Conservation (phyloP, 352 stramenopile genomes). For the Globisporangium paddicum region DNA sequence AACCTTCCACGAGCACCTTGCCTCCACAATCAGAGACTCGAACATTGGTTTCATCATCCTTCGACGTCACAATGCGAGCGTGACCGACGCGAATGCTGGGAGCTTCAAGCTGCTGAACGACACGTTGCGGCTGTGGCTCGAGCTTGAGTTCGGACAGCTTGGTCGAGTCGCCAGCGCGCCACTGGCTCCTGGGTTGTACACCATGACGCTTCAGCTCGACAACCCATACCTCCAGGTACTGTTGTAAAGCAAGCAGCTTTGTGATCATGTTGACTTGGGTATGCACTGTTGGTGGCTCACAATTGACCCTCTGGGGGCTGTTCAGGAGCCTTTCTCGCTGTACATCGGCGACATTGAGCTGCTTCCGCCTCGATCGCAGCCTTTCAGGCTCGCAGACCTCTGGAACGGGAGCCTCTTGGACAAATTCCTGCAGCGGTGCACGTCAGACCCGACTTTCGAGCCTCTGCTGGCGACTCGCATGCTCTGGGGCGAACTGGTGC, state of each 20-base stretch:
- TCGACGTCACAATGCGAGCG: not conserved
- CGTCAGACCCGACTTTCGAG: conserved; percentile 26
- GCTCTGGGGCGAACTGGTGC: conserved; percentile 31
- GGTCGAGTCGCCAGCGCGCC: not conserved
- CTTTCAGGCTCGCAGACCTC: conserved; percentile 13
- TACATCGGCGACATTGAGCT: conserved; percentile 5
- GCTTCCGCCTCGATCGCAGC: not conserved
- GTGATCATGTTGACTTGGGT: too few species aligned
- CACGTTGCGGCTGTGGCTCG: not conserved
- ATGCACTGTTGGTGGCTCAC: not conserved
- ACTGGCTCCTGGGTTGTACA: not conserved
- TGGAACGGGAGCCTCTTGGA: conserved; percentile 16
- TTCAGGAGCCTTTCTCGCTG: conserved; percentile 2
- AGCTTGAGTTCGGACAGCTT: conserved; percentile 7
- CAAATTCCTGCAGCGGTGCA: conserved; percentile 23
- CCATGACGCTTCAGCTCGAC: conserved; percentile 8
- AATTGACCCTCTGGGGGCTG: not conserved
- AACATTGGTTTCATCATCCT: not conserved
- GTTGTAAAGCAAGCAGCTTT: too few species aligned
- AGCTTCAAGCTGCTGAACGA: conserved; percentile 1
- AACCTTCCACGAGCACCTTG: not conserved
- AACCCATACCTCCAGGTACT: conserved; percentile 10
- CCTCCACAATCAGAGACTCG: not conserved
- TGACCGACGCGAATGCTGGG: not conserved
- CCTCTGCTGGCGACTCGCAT: conserved; percentile 21